phyloP scores from a whole-genome alignment of 805 yeast genomes.

The Brettanomyces bruxellensis region DNA sequence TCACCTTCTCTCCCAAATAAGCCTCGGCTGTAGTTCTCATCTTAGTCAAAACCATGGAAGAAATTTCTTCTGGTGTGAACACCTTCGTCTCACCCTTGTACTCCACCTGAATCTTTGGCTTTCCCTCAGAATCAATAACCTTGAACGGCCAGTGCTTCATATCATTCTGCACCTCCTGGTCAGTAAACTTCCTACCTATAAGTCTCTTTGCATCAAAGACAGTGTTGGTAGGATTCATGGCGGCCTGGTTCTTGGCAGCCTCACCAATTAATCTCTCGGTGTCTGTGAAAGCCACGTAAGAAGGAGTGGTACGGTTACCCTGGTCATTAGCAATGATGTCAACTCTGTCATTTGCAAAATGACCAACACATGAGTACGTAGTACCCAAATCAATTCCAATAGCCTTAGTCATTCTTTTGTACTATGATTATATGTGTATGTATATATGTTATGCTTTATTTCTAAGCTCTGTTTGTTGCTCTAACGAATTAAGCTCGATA shows the following conservation, averaged over 20 bases:
- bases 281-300: conserved; percentile 91
- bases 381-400: conserved; percentile 79
- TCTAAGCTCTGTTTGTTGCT: background rate
- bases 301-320: conserved; percentile 97
- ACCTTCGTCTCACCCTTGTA: conserved; percentile 77
- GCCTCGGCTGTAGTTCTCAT: conserved; percentile 88
- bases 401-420: conserved; percentile 27
- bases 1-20: conserved; percentile 74
- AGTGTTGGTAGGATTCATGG: conserved; percentile 85
- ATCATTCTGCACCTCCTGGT: conserved; percentile 75
- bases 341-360: conserved; percentile 81
- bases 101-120: conserved; percentile 79
- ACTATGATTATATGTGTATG: background rate
- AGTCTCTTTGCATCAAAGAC: conserved; percentile 87
- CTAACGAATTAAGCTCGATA: too few relatives aligned
- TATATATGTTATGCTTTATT: background rate
- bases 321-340: conserved; percentile 97
- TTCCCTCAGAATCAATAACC: conserved; percentile 63
- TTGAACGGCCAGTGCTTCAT: conserved; percentile 80
- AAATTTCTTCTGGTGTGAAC: conserved; percentile 91
- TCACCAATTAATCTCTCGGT: conserved; percentile 91
- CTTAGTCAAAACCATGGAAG: conserved; percentile 85
- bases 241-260: conserved; percentile 96
- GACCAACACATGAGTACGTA: conserved; percentile 93
- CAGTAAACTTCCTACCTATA: conserved; percentile 82